These are phyloP conservation scores for Lachnellula arida DNA, from an alignment of 2,329 filamentous ascomycete species.

Conservation along the genomic window DNA sequence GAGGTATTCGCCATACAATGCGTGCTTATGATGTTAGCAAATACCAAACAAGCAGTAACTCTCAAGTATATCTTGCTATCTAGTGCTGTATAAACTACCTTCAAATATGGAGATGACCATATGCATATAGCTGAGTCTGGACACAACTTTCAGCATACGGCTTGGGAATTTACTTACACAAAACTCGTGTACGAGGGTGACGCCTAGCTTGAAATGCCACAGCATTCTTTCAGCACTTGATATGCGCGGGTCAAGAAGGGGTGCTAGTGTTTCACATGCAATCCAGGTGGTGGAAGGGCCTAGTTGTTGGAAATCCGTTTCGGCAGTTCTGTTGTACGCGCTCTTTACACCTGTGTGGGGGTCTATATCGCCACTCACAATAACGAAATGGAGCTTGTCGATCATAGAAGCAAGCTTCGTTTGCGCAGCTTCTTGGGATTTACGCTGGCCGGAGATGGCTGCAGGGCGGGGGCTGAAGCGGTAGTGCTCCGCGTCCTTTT, in stretches of 20 bases:
- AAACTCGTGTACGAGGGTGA: neutral
- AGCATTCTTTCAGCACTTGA: neutral
- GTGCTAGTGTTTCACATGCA: neutral
- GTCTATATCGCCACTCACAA: neutral
- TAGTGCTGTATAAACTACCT: too few species aligned
- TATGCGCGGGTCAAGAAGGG: neutral
- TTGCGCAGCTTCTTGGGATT: neutral
- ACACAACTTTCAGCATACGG: neutral
- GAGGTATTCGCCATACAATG: neutral
- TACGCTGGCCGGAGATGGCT: neutral
- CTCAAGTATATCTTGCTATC: too few species aligned
- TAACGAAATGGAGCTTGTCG: neutral
- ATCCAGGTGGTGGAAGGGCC: neutral
- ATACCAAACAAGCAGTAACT: too few species aligned
- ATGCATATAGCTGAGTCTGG: too few species aligned
- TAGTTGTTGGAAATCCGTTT: neutral
- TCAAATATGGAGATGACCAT: too few species aligned
- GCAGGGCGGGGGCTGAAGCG: neutral
- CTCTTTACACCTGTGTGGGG: neutral
- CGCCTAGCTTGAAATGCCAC: neutral
- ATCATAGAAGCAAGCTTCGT: neutral
- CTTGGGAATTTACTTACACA: neutral
- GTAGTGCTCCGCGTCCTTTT: neutral
- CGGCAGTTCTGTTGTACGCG: neutral
- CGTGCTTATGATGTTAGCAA: neutral